These are phyloP conservation scores for Sclerotinia sclerotiorum DNA, from an alignment of 2,329 filamentous ascomycete genomes.

Conservation along the genomic window DNA sequence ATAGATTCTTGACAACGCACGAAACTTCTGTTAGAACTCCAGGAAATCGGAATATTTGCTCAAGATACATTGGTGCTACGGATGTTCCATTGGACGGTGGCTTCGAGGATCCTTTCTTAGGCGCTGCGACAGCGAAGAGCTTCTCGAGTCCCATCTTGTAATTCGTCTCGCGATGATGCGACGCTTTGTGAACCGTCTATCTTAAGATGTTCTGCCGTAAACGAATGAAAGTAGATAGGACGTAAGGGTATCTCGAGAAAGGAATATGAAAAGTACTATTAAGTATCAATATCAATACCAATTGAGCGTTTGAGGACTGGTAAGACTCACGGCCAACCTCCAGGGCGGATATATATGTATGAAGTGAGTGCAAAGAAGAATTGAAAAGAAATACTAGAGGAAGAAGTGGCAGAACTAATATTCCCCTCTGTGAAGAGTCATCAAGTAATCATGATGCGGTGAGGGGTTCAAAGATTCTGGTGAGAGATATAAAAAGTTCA, in stretches of 20 bases:
- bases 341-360: slow-evolving; percentile 6
- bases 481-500: slow-evolving; percentile 8
- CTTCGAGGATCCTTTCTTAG: slow-evolving; percentile 17
- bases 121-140: slow-evolving; percentile 15
- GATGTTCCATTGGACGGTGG: slow-evolving; percentile 1
- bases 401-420: slow-evolving; percentile 15
- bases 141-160: slow-evolving; percentile 19
- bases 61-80: not conserved
- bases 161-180: not conserved
- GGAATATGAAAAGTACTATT: not conserved
- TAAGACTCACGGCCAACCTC: not conserved
- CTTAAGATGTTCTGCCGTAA: not conserved
- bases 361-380: not conserved
- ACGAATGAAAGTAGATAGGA: not conserved
- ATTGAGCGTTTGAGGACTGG: no score
- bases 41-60: slow-evolving; percentile 22
- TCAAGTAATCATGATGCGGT: slow-evolving; percentile 23
- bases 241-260: not conserved
- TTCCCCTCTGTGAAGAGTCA: slow-evolving; percentile 13
- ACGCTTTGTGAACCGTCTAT: not conserved
- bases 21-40: slow-evolving; percentile 22
- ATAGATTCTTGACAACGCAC: slow-evolving; percentile 20
- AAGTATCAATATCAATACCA: slow-evolving; percentile 2
- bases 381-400: not conserved
- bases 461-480: slow-evolving; percentile 13